Base-by-base conservation (phyloP, 2,329 filamentous ascomycete species). In the Fusarium palustre region DNA sequence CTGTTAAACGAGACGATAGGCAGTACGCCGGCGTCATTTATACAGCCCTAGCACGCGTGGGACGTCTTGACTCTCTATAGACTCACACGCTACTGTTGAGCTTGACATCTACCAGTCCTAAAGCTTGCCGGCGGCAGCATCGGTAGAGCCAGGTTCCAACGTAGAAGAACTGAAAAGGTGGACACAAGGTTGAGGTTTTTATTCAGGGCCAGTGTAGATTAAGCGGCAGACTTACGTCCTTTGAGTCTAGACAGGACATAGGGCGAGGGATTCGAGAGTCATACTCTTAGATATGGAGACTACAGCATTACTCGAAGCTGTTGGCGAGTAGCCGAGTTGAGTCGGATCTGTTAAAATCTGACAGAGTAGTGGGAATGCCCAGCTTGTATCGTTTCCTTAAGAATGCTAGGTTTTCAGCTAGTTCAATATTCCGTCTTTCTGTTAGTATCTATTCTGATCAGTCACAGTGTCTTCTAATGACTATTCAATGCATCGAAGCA, bases 281-380 rank as follows among this genome's bases (percentile, higher is more conserved):
- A 50, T 50, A 34, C 4, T 13, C 1, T 2, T 20, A 1, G 13
- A 1, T 1, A n/a, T 12, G 13, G 4, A 2, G 9, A 5, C 0
- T 18, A 0, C 1, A 4, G 2, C 13, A 50, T 41, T 50, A 30
- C 12, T 39, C 48, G 13, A 11, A 5, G 9, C 7, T 18, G 10
- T 43, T 3, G 5, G 12, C 5, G 5, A 48, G 16, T 5, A 13
- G 20, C 16, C 13, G 10, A 9, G 33, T 3, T 13, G 10, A 50
- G 12, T 22, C 12, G 4, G 12, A 1, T 11, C 16, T 10, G 20
- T 48, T 3, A 7, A 8, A 7, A 15, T 2, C 0, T 10, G 11
- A 7, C 5, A 9, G 18, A 24, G 15, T 5, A 15, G 7, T 2
- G 9, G 7, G 1, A 4, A 10, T 7, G 16, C 8, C 12, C 4